A percentile compares a stretch with the other conserved stretches of the same genome.
Evolutionary conservation across 169 alveolate species (phyloP).

Genomic region (Perkinsus olseni): DNA sequence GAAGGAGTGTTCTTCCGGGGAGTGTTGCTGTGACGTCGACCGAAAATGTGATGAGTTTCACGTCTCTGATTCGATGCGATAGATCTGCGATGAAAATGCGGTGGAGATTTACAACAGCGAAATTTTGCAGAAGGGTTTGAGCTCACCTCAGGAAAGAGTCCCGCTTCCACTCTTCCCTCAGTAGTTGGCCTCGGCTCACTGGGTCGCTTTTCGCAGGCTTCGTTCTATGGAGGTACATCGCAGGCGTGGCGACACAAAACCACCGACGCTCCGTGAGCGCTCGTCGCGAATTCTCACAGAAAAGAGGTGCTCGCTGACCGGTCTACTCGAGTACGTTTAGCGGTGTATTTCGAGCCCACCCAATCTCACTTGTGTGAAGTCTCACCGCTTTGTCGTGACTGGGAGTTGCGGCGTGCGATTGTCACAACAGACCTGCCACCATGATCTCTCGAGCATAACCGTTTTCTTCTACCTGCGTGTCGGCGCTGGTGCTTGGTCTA

Average conservation of each 20-base stretch:
- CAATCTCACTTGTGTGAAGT: no score
- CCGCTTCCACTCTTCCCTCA: not conserved
- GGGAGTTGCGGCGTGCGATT: no score
- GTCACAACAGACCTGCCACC: no score
- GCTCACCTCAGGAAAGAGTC: not conserved
- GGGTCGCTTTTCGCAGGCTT: not conserved
- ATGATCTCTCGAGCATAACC: no score
- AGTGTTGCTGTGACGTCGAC: not conserved
- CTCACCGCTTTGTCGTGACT: no score
- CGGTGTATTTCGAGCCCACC: no score
- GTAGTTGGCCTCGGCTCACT: not conserved
- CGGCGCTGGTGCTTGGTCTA: no score
- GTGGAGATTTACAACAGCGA: not conserved
- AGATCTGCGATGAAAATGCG: not conserved
- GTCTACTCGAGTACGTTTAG: no score
- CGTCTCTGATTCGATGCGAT: not conserved
- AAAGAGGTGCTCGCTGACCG: no score
- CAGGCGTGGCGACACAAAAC: not conserved
- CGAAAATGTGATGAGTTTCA: not conserved
- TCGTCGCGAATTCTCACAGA: no score
- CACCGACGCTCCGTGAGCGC: no score
- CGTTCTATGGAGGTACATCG: not conserved
- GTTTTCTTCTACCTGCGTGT: no score
- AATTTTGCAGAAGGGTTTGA: not conserved
- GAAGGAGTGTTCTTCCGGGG: not conserved